Base-by-base conservation (phyloP, 164 flowering plant genomes). In the Magnolia kwangsiensis region DNA sequence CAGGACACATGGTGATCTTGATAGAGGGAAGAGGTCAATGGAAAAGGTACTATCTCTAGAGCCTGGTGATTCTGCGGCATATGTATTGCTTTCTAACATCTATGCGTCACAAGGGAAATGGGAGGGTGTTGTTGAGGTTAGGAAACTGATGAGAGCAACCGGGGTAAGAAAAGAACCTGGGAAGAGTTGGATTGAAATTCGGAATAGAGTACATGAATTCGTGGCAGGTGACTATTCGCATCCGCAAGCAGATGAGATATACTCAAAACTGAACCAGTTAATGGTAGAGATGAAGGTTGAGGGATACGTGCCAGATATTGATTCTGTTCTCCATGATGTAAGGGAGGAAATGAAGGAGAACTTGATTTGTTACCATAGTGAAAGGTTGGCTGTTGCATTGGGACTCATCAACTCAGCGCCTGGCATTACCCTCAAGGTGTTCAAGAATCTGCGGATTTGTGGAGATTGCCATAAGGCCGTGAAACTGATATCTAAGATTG, bases 41-140 rank as follows among this genome's bases (percentile, higher is more conserved):
- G 79, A 80, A 63, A 74, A 71, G 58, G 70, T 75, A 71, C 14
- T 77, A 45, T 58, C 50, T 31, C 9, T 78, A 59, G 80, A 81
- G 66, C 80, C 78, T 14, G 55, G 68, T 70, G 76, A 81, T 66
- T 70, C 70, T 51, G 83, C 74, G 8, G 72, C 80, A 21, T 77
- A 74, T 74, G 78, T 81, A 23, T 61, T 81, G 50, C 73, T 81
- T 51, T 81, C 83, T 65, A 77, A 81, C 67, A 74, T 81, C 55
- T 77, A 81, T 50, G 76, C 83, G 49, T 74, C 73, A 13, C 55
- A 50, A n/a, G 80, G 76, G 19, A 74, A 20, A 13, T 66, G 78
- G 82, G 72, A 71, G 68, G 83, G 59, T 64, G 80, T 45, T 70
- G 58, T 45, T 19, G 51, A 72, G 72, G 63, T 71, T 9, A 71